Conservation (phyloP, 192 early-diverging fungal genomes). For the Radiomyces spectabilis region DNA sequence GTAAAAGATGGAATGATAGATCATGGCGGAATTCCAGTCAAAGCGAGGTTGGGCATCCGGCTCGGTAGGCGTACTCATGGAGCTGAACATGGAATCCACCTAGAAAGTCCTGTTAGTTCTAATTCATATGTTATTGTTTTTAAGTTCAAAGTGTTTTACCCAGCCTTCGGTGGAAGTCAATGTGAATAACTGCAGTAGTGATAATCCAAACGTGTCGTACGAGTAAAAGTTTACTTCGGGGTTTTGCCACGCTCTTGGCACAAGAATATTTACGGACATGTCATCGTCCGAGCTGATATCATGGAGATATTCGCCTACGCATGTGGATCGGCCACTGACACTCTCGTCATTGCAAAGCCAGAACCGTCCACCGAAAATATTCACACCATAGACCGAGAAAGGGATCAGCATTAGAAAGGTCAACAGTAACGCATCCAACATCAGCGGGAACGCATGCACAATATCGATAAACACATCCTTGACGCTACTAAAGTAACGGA, state of each 20-base stretch:
- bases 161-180: conserved; percentile 51
- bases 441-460: conserved; percentile 38
- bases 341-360: conserved; percentile 32
- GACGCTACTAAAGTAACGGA: conserved; percentile 24
- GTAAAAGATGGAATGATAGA: conserved; percentile 22
- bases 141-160: too few species aligned
- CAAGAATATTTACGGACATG: conserved; percentile 8
- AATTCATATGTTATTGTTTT: too few species aligned
- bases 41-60: conserved; percentile 13
- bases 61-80: conserved; percentile 28
- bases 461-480: conserved; percentile 23
- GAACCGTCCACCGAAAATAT: conserved; percentile 41
- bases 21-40: conserved; percentile 7
- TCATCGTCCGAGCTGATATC: conserved; percentile 5
- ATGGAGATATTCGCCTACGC: conserved; percentile 27
- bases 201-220: conserved; percentile 41
- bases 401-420: conserved; percentile 44
- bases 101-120: too few species aligned
- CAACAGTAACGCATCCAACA: conserved; percentile 42
- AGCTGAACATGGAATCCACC: conserved; percentile 20
- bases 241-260: conserved; percentile 48
- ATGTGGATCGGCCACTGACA: conserved; percentile 17
- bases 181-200: conserved; percentile 42
- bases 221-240: conserved; percentile 34
- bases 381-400: conserved; percentile 43